These are phyloP conservation scores for Fusarium brachygibbosum DNA, from an alignment of 2,329 filamentous ascomycete species.

Conservation along the genomic window DNA sequence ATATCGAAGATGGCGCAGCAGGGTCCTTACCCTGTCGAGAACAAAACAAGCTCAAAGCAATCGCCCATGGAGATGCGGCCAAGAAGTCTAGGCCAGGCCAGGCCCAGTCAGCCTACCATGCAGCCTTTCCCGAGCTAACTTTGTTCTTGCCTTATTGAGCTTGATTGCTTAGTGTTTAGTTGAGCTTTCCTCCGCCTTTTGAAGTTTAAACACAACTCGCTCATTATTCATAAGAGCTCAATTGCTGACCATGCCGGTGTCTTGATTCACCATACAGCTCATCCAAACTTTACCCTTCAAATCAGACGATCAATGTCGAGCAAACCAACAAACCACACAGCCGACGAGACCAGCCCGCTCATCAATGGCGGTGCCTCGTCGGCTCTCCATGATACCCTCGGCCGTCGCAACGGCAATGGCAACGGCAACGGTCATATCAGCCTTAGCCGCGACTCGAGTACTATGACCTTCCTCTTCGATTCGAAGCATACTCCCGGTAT, in stretches of 20 bases:
- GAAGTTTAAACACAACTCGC: background rate
- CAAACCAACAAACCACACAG: constrained; percentile 45
- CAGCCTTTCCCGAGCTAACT: constrained; percentile 22
- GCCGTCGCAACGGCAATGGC: constrained; percentile 23
- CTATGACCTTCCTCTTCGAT: constrained; percentile 63
- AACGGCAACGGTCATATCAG: constrained; percentile 45
- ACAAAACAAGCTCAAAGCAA: constrained; percentile 34
- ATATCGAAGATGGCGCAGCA: constrained; percentile 36
- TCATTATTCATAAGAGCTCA: constrained; percentile 9
- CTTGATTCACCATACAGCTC: constrained; percentile 47
- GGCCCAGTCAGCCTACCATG: constrained; percentile 36
- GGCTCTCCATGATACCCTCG: constrained; percentile 26
- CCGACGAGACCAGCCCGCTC: constrained; percentile 60
- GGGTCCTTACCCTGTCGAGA: constrained; percentile 14
- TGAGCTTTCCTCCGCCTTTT: constrained; percentile 20
- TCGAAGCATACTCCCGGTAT: constrained; percentile 65
- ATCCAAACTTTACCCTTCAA: constrained; percentile 42
- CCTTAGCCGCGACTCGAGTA: constrained; percentile 43
- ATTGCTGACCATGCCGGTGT: constrained; percentile 51
- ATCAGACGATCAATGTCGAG: constrained; percentile 53
- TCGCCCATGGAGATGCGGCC: constrained; percentile 22
- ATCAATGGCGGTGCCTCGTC: constrained; percentile 55
- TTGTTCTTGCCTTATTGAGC: constrained; percentile 30
- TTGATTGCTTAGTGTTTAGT: constrained; percentile 16
- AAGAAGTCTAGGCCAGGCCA: constrained; percentile 33